Conservation (phyloP, 2,329 filamentous ascomycete genomes). For the Chaetomiaceae sp. region DNA sequence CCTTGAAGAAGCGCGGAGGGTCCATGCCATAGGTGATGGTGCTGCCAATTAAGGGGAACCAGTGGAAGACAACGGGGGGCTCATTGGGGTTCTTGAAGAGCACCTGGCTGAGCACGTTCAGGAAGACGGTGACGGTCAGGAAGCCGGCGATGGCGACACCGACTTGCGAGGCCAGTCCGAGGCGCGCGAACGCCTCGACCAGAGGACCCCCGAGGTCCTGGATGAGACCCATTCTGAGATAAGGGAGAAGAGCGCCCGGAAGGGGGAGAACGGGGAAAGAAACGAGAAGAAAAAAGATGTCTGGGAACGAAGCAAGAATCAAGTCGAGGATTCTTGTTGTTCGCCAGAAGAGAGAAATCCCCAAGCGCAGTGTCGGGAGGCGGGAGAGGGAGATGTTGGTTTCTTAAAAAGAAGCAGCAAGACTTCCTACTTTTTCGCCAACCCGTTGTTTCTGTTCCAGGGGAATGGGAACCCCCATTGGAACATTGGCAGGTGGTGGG, state of each 20-base stretch:
- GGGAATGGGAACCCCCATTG: not conserved
- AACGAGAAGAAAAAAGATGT: not conserved
- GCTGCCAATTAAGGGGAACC: constrained; percentile 79
- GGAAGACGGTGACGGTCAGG: constrained; percentile 54
- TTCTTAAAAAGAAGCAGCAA: not conserved
- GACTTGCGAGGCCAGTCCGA: constrained; percentile 45
- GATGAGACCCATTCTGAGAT: constrained; percentile 48
- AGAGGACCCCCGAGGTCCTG: constrained; percentile 48
- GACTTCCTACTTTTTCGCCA: constrained; percentile 9
- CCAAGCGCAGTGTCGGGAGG: not conserved
- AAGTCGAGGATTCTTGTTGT: not conserved
- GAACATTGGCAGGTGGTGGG: not conserved
- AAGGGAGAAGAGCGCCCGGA: not conserved
- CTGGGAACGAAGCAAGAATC: not conserved
- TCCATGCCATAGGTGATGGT: constrained; percentile 95
- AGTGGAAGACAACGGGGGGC: constrained; percentile 76
- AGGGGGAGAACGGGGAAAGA: not conserved
- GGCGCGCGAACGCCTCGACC: constrained; percentile 45
- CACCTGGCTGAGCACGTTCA: constrained; percentile 78
- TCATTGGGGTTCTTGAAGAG: constrained; percentile 78
- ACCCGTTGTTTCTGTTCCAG: not conserved
- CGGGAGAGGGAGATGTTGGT: not conserved
- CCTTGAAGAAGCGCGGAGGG: constrained; percentile 80
- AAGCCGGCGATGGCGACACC: constrained; percentile 40
- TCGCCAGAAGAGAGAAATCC: not conserved